Base-by-base conservation (phyloP, 179 eudicot species). In the Sideroxylon spinosum region DNA sequence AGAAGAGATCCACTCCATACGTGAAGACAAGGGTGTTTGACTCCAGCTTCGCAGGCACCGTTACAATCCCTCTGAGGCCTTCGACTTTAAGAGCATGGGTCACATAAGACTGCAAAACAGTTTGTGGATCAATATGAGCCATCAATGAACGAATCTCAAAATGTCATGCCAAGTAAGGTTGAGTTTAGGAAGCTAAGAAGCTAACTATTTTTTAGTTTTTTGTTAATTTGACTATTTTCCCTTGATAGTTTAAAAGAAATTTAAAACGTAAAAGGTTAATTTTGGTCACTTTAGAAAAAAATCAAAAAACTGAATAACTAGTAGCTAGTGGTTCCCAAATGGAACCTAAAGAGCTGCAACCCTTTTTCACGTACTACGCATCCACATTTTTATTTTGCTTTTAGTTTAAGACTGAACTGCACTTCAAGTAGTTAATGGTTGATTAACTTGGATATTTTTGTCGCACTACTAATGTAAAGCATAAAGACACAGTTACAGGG, bases 11-110 rank as follows among this genome's bases (percentile, higher is more conserved):
- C 44, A 89, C 85, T 46, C 99, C 98, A 73, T 91, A 87, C 3
- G 97, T 82, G 81, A 96, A 96, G 75, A 94, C 87, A 16, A 94
- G 95, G 29, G 93, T 87, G 22, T 98, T 94, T 12, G 99, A 96
- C 91, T 96, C 98, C 59, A 96, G 92, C 90, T 92, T 94, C 9
- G 99, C 90, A 19, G 99, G 97, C 61, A 89, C 84, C 0, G 97
- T 86, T 63, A 87, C 73, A 79, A 96, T 88, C 85, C 95, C 95
- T 87, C 92, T 89, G 22, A 96, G 97, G 77, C 95, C 93, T 90
- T 96, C 97, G 74, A 96, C 99, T 87, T 90, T 94, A 76, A 92
- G 88, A 37, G 91, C 81, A 77, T 94, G 99, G n/a, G 98, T 96
- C 78, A 90, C 93, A 26, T 90, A 96, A 20, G 93, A 84, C 99